Percentiles rank a stretch among this genome's conserved stretches.
Conservation (phyloP, 345 rosid species). For the Litchi chinensis region DNA sequence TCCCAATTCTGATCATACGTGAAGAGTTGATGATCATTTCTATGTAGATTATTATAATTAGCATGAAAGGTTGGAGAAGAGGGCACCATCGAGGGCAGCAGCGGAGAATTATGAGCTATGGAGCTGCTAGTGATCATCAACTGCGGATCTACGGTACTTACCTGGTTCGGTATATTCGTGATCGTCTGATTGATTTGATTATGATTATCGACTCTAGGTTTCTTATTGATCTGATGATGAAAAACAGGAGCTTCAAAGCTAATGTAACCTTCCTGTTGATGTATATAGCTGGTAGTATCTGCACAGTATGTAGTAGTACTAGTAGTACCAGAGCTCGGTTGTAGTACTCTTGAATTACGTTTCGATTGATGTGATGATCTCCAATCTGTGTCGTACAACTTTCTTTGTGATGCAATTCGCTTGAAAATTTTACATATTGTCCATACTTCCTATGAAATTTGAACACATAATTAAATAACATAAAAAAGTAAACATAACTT, state of each 20-base stretch:
- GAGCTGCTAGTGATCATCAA: not conserved
- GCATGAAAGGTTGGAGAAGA: not conserved
- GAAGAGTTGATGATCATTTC: not conserved
- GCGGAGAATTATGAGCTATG: not conserved
- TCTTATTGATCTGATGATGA: constrained; percentile 25
- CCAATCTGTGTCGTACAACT: constrained; percentile 55
- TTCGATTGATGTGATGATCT: constrained; percentile 40
- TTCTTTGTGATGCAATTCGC: constrained; percentile 50
- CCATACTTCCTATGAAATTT: constrained; percentile 75
- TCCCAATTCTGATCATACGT: not conserved
- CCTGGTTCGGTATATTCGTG: not conserved
- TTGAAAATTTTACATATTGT: constrained; percentile 79
- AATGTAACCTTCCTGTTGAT: constrained; percentile 44
- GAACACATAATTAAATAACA: too few relatives aligned
- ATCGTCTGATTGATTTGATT: not conserved
- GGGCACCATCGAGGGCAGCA: not conserved
- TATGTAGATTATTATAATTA: too few relatives aligned
- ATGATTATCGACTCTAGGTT: not conserved
- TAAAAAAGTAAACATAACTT: too few relatives aligned
- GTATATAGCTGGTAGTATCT: constrained; percentile 22
- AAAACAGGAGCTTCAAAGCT: constrained; percentile 42
- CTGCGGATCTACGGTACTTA: not conserved
- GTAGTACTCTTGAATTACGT: constrained; percentile 10
- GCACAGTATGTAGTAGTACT: constrained; percentile 15
- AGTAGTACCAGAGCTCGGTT: constrained; percentile 22